Base-by-base conservation (phyloP, 352 stramenopile species). In the Nothophytophthora sp. region DNA sequence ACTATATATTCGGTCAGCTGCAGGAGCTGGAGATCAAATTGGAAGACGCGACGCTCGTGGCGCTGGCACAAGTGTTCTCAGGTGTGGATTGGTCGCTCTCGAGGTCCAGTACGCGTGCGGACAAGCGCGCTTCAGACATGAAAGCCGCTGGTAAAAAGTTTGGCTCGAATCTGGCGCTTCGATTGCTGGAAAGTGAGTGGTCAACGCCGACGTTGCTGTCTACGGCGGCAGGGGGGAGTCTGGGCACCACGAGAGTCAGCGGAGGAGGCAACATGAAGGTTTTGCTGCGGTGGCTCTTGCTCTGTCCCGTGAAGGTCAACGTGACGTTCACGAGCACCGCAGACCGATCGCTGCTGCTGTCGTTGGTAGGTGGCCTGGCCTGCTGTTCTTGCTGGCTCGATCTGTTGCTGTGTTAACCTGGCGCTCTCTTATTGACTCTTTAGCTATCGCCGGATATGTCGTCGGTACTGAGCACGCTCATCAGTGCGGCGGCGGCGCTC, bases 1-100 rank as follows among this genome's bases (percentile, higher is more conserved):
- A 94, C 42, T 94, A 94, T 62, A 91, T 94, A 34, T 94, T 94
- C 53, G 81, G 75, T 4, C 84, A 94, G 41, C 67, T 94, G 16
- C 84, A 94, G 55, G 84, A 94, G 42, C 58, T 94, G n/a, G 81
- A 92, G 53, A 88, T 94, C 33, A 94, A 94, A 28, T 34, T 94
- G 1, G 84, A 94, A 60, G 84, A 94, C 39, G 82, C 82, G 19
- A 70, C 84, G 12, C 64, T 94, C 15, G 78, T 94, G 22, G 81
- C 80, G 16, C 68, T 90, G 9, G 81, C 81, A 12, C 70, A 91
- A 52, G 84, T 86, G 6, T 86, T 94, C 45, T 87, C 67, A 16
- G 81, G 79, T 3, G 75, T 92, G 41, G 59, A 87, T 39, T 92
- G 81, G 81, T 73, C 75, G 0, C 41, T 73, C 29, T 55, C 48